Conservation (phyloP, 164 flowering plant species). For the Umbellularia californica region DNA sequence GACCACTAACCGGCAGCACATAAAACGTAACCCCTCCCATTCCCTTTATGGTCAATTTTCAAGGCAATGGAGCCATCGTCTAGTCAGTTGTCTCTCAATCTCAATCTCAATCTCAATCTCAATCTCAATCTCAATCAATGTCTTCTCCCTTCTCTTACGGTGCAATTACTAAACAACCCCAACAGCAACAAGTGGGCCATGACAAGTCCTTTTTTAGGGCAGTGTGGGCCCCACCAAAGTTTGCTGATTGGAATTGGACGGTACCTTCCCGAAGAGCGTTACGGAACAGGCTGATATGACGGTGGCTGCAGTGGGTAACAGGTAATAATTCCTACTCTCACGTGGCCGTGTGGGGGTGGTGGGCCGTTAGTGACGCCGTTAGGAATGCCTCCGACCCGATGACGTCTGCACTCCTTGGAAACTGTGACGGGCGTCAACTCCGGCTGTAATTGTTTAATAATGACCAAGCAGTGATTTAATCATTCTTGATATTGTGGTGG, state of each 20-base stretch:
- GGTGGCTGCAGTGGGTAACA: conserved; percentile 1
- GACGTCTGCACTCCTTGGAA: not conserved
- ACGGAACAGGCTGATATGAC: conserved; percentile 7
- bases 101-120: too few relatives aligned
- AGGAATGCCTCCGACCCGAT: not conserved
- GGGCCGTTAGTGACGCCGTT: conserved; percentile 8
- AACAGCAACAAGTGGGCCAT: too few relatives aligned
- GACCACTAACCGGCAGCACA: too few relatives aligned
- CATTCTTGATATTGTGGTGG: not conserved
- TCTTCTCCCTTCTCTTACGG: too few relatives aligned
- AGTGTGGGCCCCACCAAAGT: not conserved
- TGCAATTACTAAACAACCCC: not conserved
- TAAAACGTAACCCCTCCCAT: not conserved
- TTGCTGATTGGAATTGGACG: not conserved
- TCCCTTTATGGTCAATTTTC: not conserved
- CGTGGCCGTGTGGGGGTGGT: conserved; percentile 9
- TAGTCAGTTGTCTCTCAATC: not conserved
- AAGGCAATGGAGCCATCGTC: not conserved
- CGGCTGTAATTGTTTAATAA: not conserved
- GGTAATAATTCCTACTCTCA: conserved; percentile 20
- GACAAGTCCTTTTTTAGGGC: not conserved
- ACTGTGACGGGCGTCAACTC: conserved; percentile 8
- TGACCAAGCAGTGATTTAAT: not conserved
- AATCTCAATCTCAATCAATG: too few relatives aligned
- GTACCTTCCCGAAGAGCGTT: conserved; percentile 8